Evolutionary conservation across 148 eudicot genomes (phyloP).

Genomic region (Oxyria digyna): DNA sequence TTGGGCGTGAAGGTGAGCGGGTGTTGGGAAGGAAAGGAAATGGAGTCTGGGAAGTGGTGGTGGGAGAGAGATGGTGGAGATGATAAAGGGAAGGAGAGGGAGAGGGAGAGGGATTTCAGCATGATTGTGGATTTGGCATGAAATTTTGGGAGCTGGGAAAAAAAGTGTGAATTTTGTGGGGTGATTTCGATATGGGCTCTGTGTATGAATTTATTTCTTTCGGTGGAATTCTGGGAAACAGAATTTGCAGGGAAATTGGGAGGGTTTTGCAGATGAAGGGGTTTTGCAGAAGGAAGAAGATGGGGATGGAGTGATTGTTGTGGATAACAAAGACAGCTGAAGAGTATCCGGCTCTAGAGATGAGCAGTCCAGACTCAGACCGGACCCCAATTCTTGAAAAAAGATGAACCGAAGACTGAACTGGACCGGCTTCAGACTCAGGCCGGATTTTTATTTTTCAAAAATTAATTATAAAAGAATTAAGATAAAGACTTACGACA

Average conservation of each 20-base stretch:
- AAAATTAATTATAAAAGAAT: too few relatives aligned
- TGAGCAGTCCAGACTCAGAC: too few relatives aligned
- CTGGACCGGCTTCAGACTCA: too few relatives aligned
- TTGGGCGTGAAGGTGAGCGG: constrained; percentile 16
- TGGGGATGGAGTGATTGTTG: constrained; percentile 9
- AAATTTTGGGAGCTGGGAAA: not conserved
- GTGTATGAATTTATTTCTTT: not conserved
- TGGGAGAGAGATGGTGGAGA: constrained; percentile 15
- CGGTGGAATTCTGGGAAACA: not conserved
- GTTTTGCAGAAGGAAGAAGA: constrained; percentile 16
- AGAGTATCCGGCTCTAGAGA: too few relatives aligned
- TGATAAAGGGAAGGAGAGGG: constrained; percentile 16
- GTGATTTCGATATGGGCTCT: not conserved
- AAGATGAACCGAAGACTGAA: too few relatives aligned
- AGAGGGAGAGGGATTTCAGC: constrained; percentile 25
- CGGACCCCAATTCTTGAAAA: too few relatives aligned
- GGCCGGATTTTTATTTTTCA: too few relatives aligned
- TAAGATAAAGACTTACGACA: too few relatives aligned
- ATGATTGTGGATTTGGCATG: constrained; percentile 16
- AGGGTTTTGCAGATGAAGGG: constrained; percentile 4
- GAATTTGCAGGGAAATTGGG: constrained; percentile 3
- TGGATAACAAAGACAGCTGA: constrained; percentile 28
- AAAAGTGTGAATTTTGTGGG: not conserved
- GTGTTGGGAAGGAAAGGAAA: not conserved
- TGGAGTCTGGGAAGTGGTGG: constrained; percentile 14